Evolutionary conservation across 495 filamentous ascomycete genomes (phyloP), one percentile per base, ranked within the genome.

Genomic region (Aspergillus incahuasiensis): DNA sequence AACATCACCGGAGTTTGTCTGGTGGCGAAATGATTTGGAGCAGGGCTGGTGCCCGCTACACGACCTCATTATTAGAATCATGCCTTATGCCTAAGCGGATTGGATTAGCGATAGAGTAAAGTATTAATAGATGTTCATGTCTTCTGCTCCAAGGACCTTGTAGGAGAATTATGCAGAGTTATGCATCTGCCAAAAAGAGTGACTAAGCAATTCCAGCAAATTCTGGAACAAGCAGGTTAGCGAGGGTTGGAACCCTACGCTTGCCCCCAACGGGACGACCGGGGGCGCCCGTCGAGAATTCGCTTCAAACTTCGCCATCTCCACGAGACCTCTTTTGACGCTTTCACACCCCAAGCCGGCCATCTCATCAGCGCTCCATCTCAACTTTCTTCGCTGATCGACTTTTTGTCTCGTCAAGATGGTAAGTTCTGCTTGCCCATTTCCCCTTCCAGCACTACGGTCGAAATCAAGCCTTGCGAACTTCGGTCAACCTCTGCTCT

Each of bases 351-450:
- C 59, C 63, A 65, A 68, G 57, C 73, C 70, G 71, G 68, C 68
- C 74, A 74, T 75, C 71, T 68, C 71, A 70, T 77, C 74, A 77
- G 71, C 74, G 74, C 72, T 58, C 54, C 64, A 66, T 74, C 38
- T 73, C 70, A 77, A 77, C 68, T 66, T 60, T 59, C 59, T 45
- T 75, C 74, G 73, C 70, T 77, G 74, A 77, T 77, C 67, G 68
- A 68, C 67, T 64, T 72, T 70, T 61, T 62, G 56, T 67, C 66
- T 69, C 70, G 74, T 70, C 74, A 77, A 77, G 74, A 77, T 77
- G 74, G 74, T 77, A 62, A 63, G 74, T 68, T 57, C 44, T 47
- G 28, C 30, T 53, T 55, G 34, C 34, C 35, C 32, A 28, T 51
- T 45, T 56, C 56, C 52, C 52, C 35, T 39, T 32, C 45, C 39